phyloP scores from a whole-genome alignment of 1,284 basidiomycete genomes.

The Malassezia pachydermatis region DNA sequence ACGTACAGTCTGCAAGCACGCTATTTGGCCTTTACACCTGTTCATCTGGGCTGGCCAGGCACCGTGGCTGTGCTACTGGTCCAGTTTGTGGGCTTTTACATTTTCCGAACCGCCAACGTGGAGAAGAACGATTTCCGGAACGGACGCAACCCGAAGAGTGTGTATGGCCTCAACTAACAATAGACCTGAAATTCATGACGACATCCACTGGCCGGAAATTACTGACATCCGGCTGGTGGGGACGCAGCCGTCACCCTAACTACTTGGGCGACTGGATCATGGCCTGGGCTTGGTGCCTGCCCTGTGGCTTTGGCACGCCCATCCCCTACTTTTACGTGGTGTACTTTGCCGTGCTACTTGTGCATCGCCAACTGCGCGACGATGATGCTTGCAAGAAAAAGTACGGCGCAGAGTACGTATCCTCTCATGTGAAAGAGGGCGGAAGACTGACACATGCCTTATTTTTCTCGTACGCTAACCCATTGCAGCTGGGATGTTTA shows the following conservation, averaged over 20 bases:
- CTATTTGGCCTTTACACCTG: constrained; percentile 76
- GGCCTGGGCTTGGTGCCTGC: constrained; percentile 86
- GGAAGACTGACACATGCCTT: constrained; percentile 51
- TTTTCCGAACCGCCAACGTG: constrained; percentile 77
- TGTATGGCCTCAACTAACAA: neutral
- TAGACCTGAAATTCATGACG: constrained; percentile 66
- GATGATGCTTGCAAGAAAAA: constrained; percentile 73
- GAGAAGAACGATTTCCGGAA: constrained; percentile 95
- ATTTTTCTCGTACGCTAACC: constrained; percentile 6
- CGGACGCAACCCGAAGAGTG: constrained; percentile 73
- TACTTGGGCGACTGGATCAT: constrained; percentile 69
- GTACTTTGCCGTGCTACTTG: constrained; percentile 75
- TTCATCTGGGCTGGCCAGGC: constrained; percentile 63
- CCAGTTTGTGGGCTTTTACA: constrained; percentile 73
- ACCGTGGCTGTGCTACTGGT: constrained; percentile 59
- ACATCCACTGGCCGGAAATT: constrained; percentile 81
- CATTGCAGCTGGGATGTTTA: constrained; percentile 21
- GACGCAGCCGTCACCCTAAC: constrained; percentile 73
- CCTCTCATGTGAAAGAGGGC: constrained; percentile 56
- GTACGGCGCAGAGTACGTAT: constrained; percentile 62
- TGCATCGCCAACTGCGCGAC: constrained; percentile 82
- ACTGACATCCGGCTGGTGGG: constrained; percentile 96
- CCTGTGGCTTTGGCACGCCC: constrained; percentile 80
- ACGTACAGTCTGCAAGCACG: constrained; percentile 86
- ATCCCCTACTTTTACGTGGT: constrained; percentile 90